Evolutionary conservation across 2,329 filamentous ascomycete genomes (phyloP), one percentile per base, ranked within the genome.

Genomic region (Ceratocystis albifundus): DNA sequence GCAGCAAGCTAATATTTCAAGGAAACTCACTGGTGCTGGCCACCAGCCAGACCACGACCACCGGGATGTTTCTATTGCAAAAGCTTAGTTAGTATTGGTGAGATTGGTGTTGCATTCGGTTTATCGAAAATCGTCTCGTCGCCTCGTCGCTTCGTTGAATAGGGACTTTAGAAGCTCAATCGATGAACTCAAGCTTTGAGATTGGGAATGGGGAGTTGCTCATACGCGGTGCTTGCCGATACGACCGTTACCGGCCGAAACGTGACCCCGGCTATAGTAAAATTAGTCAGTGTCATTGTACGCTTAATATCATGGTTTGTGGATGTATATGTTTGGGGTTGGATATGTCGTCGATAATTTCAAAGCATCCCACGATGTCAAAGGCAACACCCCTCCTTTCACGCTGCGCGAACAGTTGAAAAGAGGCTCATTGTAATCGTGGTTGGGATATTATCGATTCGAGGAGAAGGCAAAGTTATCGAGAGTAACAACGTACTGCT

Each of bases 201-300:
- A 20, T 62, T 63, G 15, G 41, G 61, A 48, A 48, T 10, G 46
- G 41, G 30, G 45, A 46, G 48, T 55, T 50, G 46, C 36, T 68
- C 67, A 68, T 68, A 68, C 67, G 50, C 94, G 85, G 88, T 96
- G 92, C 89, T 97, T 97, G 80, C 94, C 94, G 78, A 97, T 80
- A 86, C 93, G 93, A 84, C 94, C 93, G 81, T 97, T 87, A 85
- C 94, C 94, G 85, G 91, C 90, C 77, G 89, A 95, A 78, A 99
- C 94, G 83, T 99, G 90, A 80, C 93, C 93, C 84, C 93, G 91
- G 84, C 88, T 91, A 77, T 74, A 65, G 70, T 71, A 69, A 69
- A 71, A 70, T 72, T 41, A 70, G 66, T 75, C 71, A 76, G 75
- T 71, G 67, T 66, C 69, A 71, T 30, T 55, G 17, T 55, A 44